Percentiles rank a stretch among this genome's conserved stretches.
phyloP scores from a whole-genome alignment of 352 stramenopile species.

The Pythium aphanidermatum region DNA sequence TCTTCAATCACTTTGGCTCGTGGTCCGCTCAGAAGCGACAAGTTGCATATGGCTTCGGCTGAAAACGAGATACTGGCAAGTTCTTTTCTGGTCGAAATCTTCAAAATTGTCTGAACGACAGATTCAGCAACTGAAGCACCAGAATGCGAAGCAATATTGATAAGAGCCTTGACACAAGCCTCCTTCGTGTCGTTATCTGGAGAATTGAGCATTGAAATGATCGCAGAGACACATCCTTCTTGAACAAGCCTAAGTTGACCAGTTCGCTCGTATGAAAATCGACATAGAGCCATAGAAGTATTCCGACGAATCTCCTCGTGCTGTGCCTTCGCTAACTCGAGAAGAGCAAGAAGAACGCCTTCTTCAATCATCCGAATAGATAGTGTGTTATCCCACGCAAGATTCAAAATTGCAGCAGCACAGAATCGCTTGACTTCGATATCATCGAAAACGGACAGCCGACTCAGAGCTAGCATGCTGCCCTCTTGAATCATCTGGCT shows the following conservation, averaged over 20 bases:
- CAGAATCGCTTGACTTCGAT: constrained; percentile 80
- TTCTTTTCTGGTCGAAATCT: constrained; percentile 69
- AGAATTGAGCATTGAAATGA: constrained; percentile 82
- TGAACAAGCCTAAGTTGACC: constrained; percentile 70
- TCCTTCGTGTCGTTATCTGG: constrained; percentile 77
- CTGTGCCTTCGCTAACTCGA: constrained; percentile 74
- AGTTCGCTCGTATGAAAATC: constrained; percentile 72
- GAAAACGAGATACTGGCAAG: constrained; percentile 46
- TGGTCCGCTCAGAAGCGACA: constrained; percentile 61
- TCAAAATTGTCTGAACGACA: constrained; percentile 72
- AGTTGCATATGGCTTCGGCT: constrained; percentile 67
- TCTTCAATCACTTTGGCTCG: constrained; percentile 74
- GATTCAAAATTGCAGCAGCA: constrained; percentile 72
- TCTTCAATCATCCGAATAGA: constrained; percentile 62
- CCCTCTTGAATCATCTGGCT: constrained; percentile 71
- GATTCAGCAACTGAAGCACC: constrained; percentile 56
- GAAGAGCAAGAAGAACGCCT: constrained; percentile 54
- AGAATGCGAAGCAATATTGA: constrained; percentile 76
- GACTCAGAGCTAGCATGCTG: constrained; percentile 61
- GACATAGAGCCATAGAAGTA: constrained; percentile 76
- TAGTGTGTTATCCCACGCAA: constrained; percentile 48
- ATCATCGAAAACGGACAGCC: constrained; percentile 75
- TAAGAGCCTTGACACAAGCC: constrained; percentile 76
- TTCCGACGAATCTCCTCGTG: constrained; percentile 77
- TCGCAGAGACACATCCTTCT: constrained; percentile 75